phyloP scores from a whole-genome alignment of 306 rosid species.

The Lotus japonicus region DNA sequence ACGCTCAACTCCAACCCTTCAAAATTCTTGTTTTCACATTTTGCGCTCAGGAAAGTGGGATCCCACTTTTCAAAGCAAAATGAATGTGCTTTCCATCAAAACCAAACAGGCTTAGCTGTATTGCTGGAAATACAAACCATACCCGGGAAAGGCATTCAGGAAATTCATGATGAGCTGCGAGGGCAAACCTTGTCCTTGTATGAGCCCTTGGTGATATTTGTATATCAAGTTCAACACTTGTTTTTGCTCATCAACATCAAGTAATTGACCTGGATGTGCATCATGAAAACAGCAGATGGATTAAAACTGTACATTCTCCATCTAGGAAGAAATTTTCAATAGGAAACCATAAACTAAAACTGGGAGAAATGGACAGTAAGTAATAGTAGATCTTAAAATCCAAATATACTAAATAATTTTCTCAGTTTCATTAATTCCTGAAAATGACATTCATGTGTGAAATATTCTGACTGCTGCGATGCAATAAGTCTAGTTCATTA shows the following conservation, averaged over 20 bases:
- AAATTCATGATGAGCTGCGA: conserved; percentile 39
- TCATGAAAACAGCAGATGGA: conserved; percentile 7
- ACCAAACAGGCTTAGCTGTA: conserved; percentile 15
- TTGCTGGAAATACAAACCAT: conserved; percentile 38
- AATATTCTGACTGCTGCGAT: neutral
- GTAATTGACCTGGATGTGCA: conserved; percentile 49
- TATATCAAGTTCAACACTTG: conserved; percentile 40
- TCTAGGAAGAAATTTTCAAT: conserved; percentile 8
- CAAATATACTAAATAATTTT: neutral
- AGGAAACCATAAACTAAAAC: conserved; percentile 15
- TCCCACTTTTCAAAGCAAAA: too few species aligned
- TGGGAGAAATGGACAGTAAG: neutral
- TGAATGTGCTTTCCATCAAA: too few species aligned
- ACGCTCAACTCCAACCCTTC: too few species aligned
- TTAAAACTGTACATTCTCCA: conserved; percentile 6
- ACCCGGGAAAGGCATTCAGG: conserved; percentile 46
- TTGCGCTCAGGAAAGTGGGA: too few species aligned
- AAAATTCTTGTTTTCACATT: too few species aligned
- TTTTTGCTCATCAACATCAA: conserved; percentile 45
- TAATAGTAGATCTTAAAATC: neutral
- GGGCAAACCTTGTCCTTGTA: conserved; percentile 39
- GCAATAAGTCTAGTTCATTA: neutral
- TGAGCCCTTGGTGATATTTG: conserved; percentile 42
- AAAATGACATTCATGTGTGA: neutral
- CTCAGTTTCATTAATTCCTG: neutral